Percentiles rank a stretch among this genome's conserved stretches.
phyloP scores from a whole-genome alignment of 1,284 basidiomycete species.

The Microbotryomycetes sp. region DNA sequence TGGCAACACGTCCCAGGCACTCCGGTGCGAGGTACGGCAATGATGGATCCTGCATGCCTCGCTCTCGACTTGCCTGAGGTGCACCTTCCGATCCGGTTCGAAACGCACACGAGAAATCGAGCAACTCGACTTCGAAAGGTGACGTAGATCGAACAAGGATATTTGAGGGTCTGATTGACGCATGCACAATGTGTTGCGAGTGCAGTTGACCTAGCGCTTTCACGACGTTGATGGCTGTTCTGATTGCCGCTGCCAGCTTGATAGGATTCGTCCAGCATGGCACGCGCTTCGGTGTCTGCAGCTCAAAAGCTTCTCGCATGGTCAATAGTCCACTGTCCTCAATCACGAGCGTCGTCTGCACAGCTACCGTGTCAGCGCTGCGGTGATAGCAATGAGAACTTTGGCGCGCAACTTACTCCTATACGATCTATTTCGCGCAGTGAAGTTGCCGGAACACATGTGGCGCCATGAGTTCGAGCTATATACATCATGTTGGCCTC shows the following conservation, averaged over 20 bases:
- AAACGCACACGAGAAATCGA: conserved; percentile 31
- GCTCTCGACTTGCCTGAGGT: conserved; percentile 16
- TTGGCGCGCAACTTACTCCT: conserved; percentile 9
- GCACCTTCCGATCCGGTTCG: not conserved
- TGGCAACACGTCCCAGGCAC: conserved; percentile 18
- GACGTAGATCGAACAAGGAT: conserved; percentile 11
- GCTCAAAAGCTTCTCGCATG: conserved; percentile 13
- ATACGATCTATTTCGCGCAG: conserved; percentile 19
- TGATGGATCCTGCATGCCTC: conserved; percentile 28
- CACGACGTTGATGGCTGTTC: conserved; percentile 20
- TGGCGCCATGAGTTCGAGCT: conserved; percentile 12
- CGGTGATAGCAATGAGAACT: not conserved
- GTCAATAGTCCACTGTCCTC: conserved; percentile 10
- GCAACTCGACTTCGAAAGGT: conserved; percentile 19
- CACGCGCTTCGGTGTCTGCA: not conserved
- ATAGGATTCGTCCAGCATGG: conserved; percentile 17
- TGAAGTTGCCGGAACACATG: conserved; percentile 16
- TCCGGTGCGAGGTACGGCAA: conserved; percentile 31
- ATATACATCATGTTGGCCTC: conserved; percentile 13
- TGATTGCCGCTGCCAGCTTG: conserved; percentile 9
- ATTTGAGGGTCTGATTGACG: conserved; percentile 25
- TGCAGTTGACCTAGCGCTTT: conserved; percentile 20
- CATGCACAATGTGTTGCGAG: conserved; percentile 23
- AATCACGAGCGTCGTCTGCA: conserved; percentile 18
- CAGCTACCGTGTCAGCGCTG: not conserved